A percentile compares a stretch with the other conserved stretches of the same genome.
phyloP scores from a whole-genome alignment of 208 protist genomes.

The Trypanosoma avium region DNA sequence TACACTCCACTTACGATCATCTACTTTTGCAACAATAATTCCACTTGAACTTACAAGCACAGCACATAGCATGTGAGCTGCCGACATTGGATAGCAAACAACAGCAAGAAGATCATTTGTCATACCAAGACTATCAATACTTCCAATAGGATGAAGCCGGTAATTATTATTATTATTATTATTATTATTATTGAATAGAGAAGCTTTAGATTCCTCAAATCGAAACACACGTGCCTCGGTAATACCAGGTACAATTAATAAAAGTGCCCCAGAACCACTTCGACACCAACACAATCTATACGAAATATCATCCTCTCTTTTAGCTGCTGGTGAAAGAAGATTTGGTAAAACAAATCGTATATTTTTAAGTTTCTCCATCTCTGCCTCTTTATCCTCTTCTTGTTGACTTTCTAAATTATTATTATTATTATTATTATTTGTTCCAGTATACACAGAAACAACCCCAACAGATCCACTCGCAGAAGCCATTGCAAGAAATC shows the following conservation, averaged over 20 bases:
- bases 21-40: slow-evolving; percentile 54
- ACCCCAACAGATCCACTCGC: slow-evolving; percentile 56
- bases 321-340: slow-evolving; percentile 42
- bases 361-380: slow-evolving; percentile 2
- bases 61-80: slow-evolving; percentile 35
- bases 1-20: slow-evolving; percentile 43
- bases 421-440: neutral
- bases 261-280: slow-evolving; percentile 25
- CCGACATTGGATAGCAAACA: slow-evolving; percentile 36
- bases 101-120: slow-evolving; percentile 42
- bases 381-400: slow-evolving; percentile 1
- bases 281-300: slow-evolving; percentile 67
- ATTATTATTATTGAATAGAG: too few species aligned
- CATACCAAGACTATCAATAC: slow-evolving; percentile 34
- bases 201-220: slow-evolving; percentile 15
- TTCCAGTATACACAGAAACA: slow-evolving; percentile 2
- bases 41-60: slow-evolving; percentile 36
- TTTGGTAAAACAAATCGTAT: slow-evolving; percentile 32
- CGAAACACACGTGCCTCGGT: slow-evolving; percentile 46
- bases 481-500: slow-evolving; percentile 64
- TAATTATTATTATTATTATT: too few species aligned
- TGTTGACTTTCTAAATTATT: neutral
- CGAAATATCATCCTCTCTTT: slow-evolving; percentile 41
- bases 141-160: slow-evolving; percentile 35
- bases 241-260: slow-evolving; percentile 52